phyloP scores from a whole-genome alignment of 2,329 filamentous ascomycete species.

The Teratosphaeria gauchensis region DNA sequence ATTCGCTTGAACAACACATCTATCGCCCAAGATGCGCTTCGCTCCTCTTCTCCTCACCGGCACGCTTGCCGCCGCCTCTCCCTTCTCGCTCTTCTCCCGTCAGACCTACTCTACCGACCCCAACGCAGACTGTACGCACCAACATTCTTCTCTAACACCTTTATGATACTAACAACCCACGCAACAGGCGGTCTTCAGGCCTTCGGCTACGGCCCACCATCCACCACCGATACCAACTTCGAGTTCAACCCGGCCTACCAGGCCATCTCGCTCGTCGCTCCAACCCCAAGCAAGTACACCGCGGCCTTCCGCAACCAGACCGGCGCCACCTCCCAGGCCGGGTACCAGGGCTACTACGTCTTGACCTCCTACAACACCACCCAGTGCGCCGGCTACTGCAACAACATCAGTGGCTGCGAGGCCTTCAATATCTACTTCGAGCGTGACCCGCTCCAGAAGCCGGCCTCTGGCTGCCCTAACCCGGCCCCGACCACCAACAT shows the following conservation, averaged over 20 bases:
- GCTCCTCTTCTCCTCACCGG: neutral
- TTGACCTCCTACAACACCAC: conserved; percentile 12
- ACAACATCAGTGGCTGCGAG: conserved; percentile 10
- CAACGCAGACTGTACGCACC: neutral
- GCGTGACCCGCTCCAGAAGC: conserved; percentile 25
- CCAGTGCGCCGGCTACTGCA: conserved; percentile 11
- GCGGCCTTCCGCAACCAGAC: neutral
- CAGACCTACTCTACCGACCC: neutral
- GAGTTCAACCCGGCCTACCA: neutral
- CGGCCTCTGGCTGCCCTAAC: conserved; percentile 24
- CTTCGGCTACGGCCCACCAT: too few relatives aligned
- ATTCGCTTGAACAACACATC: neutral
- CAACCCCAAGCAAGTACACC: neutral
- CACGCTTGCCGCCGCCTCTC: neutral
- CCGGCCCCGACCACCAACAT: conserved; percentile 24
- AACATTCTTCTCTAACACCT: neutral
- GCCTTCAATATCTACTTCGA: conserved; percentile 19
- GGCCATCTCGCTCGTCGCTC: neutral
- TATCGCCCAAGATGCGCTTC: neutral
- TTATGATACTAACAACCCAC: too few relatives aligned
- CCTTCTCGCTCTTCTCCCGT: neutral
- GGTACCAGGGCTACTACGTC: conserved; percentile 9
- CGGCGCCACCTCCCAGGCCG: neutral
- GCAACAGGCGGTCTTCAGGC: neutral
- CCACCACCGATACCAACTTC: too few relatives aligned